Evolutionary conservation across 2,329 filamentous ascomycete genomes (phyloP).

Genomic region (Venturia carpophila): DNA sequence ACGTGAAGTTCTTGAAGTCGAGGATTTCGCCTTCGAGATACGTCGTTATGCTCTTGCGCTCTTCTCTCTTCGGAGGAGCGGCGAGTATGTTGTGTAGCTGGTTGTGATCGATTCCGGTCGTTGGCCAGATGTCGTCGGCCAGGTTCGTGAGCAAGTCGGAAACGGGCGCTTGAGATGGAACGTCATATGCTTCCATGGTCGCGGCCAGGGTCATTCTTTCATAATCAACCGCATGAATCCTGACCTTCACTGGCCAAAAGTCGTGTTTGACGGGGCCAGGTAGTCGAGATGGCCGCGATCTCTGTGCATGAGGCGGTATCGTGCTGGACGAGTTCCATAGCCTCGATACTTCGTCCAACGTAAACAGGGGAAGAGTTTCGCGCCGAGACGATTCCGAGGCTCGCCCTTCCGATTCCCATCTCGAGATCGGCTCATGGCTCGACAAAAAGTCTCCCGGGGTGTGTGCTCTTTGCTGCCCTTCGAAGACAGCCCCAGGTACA

Average conservation of each 20-base stretch:
- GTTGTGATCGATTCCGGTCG: not conserved
- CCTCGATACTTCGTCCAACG: constrained; percentile 2
- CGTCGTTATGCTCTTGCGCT: constrained; percentile 47
- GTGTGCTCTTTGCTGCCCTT: constrained; percentile 53
- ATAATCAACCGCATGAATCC: constrained; percentile 54
- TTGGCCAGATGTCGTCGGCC: constrained; percentile 24
- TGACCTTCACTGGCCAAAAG: constrained; percentile 61
- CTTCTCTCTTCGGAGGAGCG: constrained; percentile 21
- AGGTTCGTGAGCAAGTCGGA: not conserved
- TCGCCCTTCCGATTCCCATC: constrained; percentile 12
- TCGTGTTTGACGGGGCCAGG: constrained; percentile 31
- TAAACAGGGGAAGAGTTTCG: constrained; percentile 3
- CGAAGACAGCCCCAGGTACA: constrained; percentile 51
- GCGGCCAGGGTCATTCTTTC: constrained; percentile 54
- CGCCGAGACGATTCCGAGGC: constrained; percentile 8
- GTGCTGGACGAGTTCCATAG: constrained; percentile 1
- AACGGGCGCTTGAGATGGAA: constrained; percentile 40
- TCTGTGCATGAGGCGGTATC: constrained; percentile 17
- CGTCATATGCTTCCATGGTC: constrained; percentile 64
- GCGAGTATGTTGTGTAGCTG: not conserved
- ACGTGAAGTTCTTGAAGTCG: constrained; percentile 46
- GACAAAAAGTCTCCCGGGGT: constrained; percentile 11
- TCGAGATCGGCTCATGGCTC: not conserved
- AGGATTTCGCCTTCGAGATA: constrained; percentile 64
- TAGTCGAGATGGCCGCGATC: not conserved